A percentile compares a stretch with the other conserved stretches of the same genome.
Evolutionary conservation across 345 rosid species (phyloP).

Genomic region (Camelina laxa): DNA sequence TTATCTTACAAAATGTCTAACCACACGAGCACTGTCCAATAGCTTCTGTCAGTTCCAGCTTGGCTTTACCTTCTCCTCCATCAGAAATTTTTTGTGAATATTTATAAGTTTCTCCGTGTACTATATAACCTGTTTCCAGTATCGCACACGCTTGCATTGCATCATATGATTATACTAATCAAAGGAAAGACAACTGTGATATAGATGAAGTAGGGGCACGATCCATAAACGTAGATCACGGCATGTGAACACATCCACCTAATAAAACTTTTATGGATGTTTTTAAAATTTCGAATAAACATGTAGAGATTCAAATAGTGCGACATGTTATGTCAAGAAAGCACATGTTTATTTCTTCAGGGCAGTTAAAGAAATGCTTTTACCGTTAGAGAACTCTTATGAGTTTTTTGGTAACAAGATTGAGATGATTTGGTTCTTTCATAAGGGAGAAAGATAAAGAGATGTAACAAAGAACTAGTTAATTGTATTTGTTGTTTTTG

Average conservation of each 20-base stretch:
- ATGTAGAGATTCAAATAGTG: background rate
- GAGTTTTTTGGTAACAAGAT: background rate
- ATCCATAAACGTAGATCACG: slow-evolving; percentile 18
- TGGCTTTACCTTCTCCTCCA: slow-evolving; percentile 27
- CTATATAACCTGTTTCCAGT: background rate
- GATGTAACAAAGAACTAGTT: background rate
- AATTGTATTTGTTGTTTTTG: background rate
- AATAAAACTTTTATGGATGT: background rate
- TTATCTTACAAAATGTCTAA: slow-evolving; percentile 6
- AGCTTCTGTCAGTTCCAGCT: slow-evolving; percentile 23
- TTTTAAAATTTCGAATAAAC: background rate
- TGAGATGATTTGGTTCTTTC: background rate
- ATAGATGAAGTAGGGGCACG: background rate
- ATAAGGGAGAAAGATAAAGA: background rate
- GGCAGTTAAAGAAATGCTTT: background rate
- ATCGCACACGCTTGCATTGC: slow-evolving; percentile 7
- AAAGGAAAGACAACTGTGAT: slow-evolving; percentile 1
- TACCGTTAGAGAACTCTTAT: background rate
- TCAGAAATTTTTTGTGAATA: background rate
- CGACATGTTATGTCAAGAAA: background rate
- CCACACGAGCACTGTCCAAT: slow-evolving; percentile 28
- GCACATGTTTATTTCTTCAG: background rate
- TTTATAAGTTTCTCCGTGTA: slow-evolving; percentile 11
- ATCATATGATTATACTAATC: slow-evolving; percentile 1
- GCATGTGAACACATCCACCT: slow-evolving; percentile 10